A percentile compares a stretch with the other conserved stretches of the same genome.
These are phyloP conservation scores for Suhomyces sp. DNA, from an alignment of 805 yeast genomes.

Conservation along the genomic window DNA sequence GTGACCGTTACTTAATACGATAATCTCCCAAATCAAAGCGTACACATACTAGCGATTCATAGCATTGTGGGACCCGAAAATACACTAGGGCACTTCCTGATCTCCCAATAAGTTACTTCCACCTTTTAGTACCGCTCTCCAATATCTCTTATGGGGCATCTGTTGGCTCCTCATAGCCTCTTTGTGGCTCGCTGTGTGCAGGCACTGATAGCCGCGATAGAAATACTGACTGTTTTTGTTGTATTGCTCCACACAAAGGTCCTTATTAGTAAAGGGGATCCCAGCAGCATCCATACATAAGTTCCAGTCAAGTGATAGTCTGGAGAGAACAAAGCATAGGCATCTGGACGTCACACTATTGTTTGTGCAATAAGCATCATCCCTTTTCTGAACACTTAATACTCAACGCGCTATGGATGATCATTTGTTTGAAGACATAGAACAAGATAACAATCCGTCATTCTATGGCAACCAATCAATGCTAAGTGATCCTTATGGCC, in stretches of 20 bases:
- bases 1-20: background rate
- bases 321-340: background rate
- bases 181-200: background rate
- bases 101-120: background rate
- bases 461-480: constrained; percentile 35
- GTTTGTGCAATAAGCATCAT: too few species aligned
- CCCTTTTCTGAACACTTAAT: background rate
- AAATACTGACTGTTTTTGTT: background rate
- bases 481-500: constrained; percentile 25
- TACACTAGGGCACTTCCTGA: background rate
- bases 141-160: too few species aligned
- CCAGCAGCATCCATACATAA: background rate
- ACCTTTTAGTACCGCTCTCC: too few species aligned
- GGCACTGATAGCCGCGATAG: background rate
- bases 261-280: background rate
- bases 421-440: constrained; percentile 35
- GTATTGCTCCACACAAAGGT: background rate
- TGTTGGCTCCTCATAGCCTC: background rate
- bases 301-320: background rate
- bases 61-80: too few species aligned
- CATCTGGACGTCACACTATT: too few species aligned
- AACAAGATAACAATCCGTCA: constrained; percentile 46
- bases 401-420: constrained; percentile 7
- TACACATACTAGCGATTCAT: background rate
- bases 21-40: background rate